These are phyloP conservation scores for Miscanthus sacchariflorus DNA, from an alignment of 202 grass and related monocot genomes.

Conservation along the genomic window DNA sequence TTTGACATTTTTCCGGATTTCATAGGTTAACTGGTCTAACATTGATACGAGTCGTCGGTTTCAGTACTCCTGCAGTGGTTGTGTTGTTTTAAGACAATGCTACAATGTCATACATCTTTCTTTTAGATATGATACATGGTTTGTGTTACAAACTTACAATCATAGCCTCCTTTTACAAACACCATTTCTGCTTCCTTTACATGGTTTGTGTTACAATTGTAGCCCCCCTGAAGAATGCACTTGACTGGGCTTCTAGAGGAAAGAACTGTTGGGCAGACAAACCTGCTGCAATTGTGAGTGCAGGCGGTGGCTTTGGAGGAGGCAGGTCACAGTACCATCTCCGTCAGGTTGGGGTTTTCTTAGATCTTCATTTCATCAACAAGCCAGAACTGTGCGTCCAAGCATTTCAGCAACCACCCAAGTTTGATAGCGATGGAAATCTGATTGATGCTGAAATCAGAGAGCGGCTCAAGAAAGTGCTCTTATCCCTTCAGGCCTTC, in stretches of 20 bases:
- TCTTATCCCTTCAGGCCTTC: conserved; percentile 84
- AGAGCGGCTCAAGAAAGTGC: conserved; percentile 73
- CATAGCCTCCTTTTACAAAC: conserved; percentile 19
- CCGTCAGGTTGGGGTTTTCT: conserved; percentile 82
- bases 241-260: conserved; percentile 91
- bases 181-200: conserved; percentile 10
- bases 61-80: not conserved
- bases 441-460: conserved; percentile 66
- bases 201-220: conserved; percentile 16
- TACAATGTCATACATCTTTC: not conserved
- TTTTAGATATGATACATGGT: not conserved
- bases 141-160: conserved; percentile 22
- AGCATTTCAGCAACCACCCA: conserved; percentile 64
- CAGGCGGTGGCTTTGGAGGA: conserved; percentile 76
- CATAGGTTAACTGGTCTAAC: not conserved
- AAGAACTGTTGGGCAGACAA: conserved; percentile 88
- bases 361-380: conserved; percentile 99
- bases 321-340: conserved; percentile 80
- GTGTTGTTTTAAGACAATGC: not conserved
- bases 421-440: conserved; percentile 81
- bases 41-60: not conserved
- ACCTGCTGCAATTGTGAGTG: conserved; percentile 81
- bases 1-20: not conserved
- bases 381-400: conserved; percentile 80
- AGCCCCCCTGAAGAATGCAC: conserved; percentile 95